These are phyloP conservation scores for Loxodes magnus DNA, from an alignment of 73 alveolate species.

Conservation along the genomic window DNA sequence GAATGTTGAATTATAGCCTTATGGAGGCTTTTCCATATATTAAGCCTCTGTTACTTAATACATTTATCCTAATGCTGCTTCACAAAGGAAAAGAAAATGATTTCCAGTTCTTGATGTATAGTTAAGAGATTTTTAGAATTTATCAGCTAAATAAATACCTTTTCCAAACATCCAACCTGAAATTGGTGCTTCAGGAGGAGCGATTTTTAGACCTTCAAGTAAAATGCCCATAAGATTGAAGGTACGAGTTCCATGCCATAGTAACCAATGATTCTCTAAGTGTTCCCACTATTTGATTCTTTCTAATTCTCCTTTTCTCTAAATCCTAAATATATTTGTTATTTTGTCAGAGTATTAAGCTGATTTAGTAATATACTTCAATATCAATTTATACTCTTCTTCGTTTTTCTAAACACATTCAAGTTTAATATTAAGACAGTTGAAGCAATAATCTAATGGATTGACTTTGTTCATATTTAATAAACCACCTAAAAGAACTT, in stretches of 20 bases:
- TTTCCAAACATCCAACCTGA: conserved; percentile 82
- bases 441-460: conserved; percentile 59
- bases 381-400: conserved; percentile 59
- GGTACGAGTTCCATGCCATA: conserved; percentile 89
- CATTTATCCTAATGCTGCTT: conserved; percentile 83
- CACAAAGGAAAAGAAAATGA: conserved; percentile 71
- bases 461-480: conserved; percentile 25
- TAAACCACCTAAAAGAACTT: conserved; percentile 61
- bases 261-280: conserved; percentile 49
- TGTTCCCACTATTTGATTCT: conserved; percentile 34
- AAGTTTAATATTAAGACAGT: conserved; percentile 35
- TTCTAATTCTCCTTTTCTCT: conserved; percentile 64
- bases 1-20: conserved; percentile 46
- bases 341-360: conserved; percentile 25
- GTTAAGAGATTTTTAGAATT: conserved; percentile 44
- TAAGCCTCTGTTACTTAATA: conserved; percentile 30
- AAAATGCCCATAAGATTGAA: conserved; percentile 75
- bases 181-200: conserved; percentile 83
- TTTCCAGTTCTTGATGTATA: conserved; percentile 42
- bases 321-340: conserved; percentile 52
- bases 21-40: conserved; percentile 27
- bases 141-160: conserved; percentile 90
- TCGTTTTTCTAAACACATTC: conserved; percentile 27
- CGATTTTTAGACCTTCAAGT: conserved; percentile 64
- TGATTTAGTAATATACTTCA: conserved; percentile 51